Percentiles rank a stretch among this genome's conserved stretches.
Evolutionary conservation across 129 eudicot genomes (phyloP).

Genomic region (Centella asiatica): DNA sequence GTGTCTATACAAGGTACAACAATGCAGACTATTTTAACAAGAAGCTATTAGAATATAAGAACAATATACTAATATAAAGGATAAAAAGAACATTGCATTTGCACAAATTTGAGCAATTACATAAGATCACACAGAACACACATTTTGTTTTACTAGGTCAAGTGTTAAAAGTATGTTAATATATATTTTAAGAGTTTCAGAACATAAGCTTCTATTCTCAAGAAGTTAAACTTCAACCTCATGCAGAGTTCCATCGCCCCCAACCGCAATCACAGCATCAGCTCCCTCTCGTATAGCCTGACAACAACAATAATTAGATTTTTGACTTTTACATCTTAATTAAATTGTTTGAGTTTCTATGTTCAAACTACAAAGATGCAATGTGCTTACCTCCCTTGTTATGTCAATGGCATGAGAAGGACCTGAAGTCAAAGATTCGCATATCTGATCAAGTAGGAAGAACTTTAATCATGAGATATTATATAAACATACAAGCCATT

Average conservation of each 20-base stretch:
- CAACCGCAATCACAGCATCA: constrained; percentile 96
- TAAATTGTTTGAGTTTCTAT: constrained; percentile 7
- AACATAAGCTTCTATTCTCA: background rate
- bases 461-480: constrained; percentile 8
- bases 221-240: constrained; percentile 42
- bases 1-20: background rate
- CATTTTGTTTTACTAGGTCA: background rate
- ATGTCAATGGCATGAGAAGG: constrained; percentile 92
- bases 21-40: too few relatives aligned
- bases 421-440: constrained; percentile 84
- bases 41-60: too few relatives aligned
- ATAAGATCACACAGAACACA: background rate
- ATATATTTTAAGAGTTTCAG: background rate
- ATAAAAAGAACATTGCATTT: background rate
- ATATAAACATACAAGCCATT: constrained; percentile 2
- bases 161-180: too few relatives aligned
- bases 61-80: background rate
- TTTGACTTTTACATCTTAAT: constrained; percentile 13
- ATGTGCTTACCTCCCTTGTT: constrained; percentile 76
- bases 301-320: constrained; percentile 8
- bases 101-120: background rate
- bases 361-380: constrained; percentile 13
- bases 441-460: constrained; percentile 44
- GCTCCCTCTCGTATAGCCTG: constrained; percentile 98
- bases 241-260: constrained; percentile 98